These are phyloP conservation scores for Entomophthora muscae DNA, from an alignment of 371 early-diverging fungal species.

Conservation along the genomic window DNA sequence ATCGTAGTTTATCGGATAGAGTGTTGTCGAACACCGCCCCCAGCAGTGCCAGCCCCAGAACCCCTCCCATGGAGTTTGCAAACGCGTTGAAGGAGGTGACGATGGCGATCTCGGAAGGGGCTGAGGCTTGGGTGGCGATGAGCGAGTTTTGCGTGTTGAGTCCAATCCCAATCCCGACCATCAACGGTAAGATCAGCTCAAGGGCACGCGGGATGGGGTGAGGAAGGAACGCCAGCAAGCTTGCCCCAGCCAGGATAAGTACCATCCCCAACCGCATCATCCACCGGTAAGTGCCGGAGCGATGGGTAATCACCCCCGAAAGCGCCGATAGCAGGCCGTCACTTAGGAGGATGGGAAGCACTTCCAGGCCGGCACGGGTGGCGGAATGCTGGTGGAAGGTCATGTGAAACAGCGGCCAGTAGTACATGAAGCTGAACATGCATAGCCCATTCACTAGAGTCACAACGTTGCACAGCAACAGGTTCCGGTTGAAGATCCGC, in stretches of 20 bases:
- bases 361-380: conserved; percentile 27
- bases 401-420: conserved; percentile 39
- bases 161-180: conserved; percentile 19
- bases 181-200: background rate
- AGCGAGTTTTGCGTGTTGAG: background rate
- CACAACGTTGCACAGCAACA: conserved; percentile 12
- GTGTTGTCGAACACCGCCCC: conserved; percentile 11
- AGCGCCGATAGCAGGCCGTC: conserved; percentile 16
- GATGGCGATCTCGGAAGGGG: conserved; percentile 18
- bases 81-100: conserved; percentile 26
- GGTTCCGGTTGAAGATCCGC: background rate
- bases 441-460: conserved; percentile 42
- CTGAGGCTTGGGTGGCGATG: background rate
- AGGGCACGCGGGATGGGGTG: background rate
- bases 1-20: background rate
- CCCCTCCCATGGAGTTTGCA: conserved; percentile 27
- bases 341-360: conserved; percentile 29
- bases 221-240: background rate
- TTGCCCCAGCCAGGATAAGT: background rate
- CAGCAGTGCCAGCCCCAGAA: conserved; percentile 28
- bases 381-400: conserved; percentile 18
- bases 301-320: conserved; percentile 17
- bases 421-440: conserved; percentile 54
- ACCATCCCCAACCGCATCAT: background rate
- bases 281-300: conserved; percentile 11